Base-by-base conservation (phyloP, 345 rosid genomes). In the Citrus unshiu region DNA sequence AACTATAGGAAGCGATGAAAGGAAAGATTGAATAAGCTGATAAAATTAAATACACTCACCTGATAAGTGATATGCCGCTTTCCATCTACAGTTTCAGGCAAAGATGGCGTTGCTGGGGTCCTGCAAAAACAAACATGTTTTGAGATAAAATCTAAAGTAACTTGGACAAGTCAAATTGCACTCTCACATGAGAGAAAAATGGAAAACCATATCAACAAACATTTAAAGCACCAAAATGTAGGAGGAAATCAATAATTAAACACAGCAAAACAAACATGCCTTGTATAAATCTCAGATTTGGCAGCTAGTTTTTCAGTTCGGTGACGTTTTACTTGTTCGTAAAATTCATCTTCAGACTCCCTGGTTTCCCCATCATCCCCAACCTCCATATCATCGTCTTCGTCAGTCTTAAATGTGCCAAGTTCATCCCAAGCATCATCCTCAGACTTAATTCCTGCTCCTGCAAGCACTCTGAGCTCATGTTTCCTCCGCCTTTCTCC, bases 401-500 rank as follows among this genome's bases (percentile, higher is more conserved):
- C 84, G 61, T 86, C 81, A 74, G 83, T 80, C 60, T 25, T 82
- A 79, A 66, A 61, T 57, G 16, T 71, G 61, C 35, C 85, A 19
- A 70, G 76, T 70, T 86, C 89, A 46, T 79, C 81, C 49, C 62
- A 84, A 80, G 57, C 86, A 69, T 87, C 95, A 83, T 88, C 93
- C 76, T 86, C 90, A 34, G 93, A 84, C 79, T 70, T 82, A 69
- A 95, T 81, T 82, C 96, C 95, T 80, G 98, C 97, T 75, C 87
- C 88, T 57, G 94, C 91, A 83, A 95, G 84, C 70, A 93, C 95
- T 84, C 89, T 86, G 35, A 93, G 89, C 84, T 95, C 99, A 80
- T 88, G 88, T 78, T 91, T 92, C 86, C 95, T 90, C 82, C 98
- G 90, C 81, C 98, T 87, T 85, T 93, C 98, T 79, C 99, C 99